Percentiles rank a stretch among this genome's conserved stretches.
These are phyloP conservation scores for Phytophthora syringae DNA, from an alignment of 352 stramenopile genomes.

Conservation along the genomic window DNA sequence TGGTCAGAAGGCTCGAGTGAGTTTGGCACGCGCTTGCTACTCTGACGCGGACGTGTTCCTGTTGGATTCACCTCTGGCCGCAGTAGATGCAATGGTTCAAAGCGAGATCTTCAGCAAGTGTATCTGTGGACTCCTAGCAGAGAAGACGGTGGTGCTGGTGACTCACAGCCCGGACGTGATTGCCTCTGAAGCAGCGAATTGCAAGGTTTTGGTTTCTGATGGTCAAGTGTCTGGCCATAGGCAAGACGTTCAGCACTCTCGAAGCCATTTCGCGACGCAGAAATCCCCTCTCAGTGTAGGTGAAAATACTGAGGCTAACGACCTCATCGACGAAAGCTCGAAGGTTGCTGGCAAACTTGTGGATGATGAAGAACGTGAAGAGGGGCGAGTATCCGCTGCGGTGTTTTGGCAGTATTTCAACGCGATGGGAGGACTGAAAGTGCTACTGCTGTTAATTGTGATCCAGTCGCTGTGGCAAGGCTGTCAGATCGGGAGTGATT, in stretches of 20 bases:
- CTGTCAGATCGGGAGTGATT: slow-evolving; percentile 42
- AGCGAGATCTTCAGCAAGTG: slow-evolving; percentile 85
- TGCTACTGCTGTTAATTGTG: slow-evolving; percentile 28
- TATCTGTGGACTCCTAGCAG: slow-evolving; percentile 35
- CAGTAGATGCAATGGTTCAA: slow-evolving; percentile 94
- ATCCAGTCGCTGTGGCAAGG: slow-evolving; percentile 45
- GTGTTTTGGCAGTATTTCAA: slow-evolving; percentile 56
- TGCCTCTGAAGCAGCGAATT: slow-evolving; percentile 30
- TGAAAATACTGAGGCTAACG: not conserved
- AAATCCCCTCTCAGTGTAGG: slow-evolving; percentile 8
- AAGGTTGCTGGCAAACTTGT: slow-evolving; percentile 31
- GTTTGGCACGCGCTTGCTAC: slow-evolving; percentile 71
- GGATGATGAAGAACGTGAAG: slow-evolving; percentile 49
- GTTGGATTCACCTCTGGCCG: slow-evolving; percentile 92
- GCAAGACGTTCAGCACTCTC: slow-evolving; percentile 17
- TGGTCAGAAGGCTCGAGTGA: slow-evolving; percentile 90
- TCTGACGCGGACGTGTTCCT: slow-evolving; percentile 70
- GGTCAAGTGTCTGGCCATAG: slow-evolving; percentile 23
- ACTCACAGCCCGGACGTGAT: slow-evolving; percentile 82
- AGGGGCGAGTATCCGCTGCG: slow-evolving; percentile 48
- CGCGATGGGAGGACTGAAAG: slow-evolving; percentile 38
- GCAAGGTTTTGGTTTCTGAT: slow-evolving; percentile 36
- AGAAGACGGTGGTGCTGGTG: slow-evolving; percentile 89
- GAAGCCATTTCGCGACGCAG: slow-evolving; percentile 15
- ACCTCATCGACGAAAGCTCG: slow-evolving; percentile 4